Conservation (phyloP, 768 basidiomycete genomes). For the Boletus barrowsii region DNA sequence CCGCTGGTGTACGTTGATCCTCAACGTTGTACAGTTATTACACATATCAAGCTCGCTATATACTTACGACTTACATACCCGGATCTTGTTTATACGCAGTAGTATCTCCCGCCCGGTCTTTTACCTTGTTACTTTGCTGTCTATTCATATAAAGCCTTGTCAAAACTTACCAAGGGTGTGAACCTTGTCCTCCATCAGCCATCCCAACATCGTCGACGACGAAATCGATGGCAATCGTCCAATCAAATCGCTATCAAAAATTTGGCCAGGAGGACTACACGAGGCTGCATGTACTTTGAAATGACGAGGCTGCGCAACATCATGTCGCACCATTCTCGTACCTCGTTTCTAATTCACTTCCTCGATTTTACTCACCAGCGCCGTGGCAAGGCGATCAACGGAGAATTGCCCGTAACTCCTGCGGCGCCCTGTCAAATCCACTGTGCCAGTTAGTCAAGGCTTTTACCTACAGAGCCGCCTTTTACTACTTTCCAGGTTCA, state of each 20-base stretch:
- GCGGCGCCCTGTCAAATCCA: not conserved
- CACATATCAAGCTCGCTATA: conserved; percentile 5
- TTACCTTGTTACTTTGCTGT: too few species aligned
- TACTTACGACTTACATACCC: conserved; percentile 22
- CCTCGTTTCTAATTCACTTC: conserved; percentile 11
- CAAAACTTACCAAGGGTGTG: too few species aligned
- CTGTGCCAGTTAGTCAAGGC: not conserved
- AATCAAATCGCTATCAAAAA: conserved; percentile 5
- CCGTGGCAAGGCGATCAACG: not conserved
- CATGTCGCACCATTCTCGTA: conserved; percentile 1
- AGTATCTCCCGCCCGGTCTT: not conserved
- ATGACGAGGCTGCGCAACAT: conserved; percentile 13
- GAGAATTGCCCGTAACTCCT: not conserved
- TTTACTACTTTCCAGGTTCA: not conserved
- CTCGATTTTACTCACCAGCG: not conserved
- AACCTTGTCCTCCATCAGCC: too few species aligned
- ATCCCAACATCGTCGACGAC: too few species aligned
- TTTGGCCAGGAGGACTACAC: conserved; percentile 23
- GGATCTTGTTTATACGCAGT: conserved; percentile 16
- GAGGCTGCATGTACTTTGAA: conserved; percentile 13
- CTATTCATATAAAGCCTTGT: too few species aligned
- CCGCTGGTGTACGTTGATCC: not conserved
- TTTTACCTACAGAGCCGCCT: not conserved
- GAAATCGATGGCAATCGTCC: not conserved
- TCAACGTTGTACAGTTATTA: conserved; percentile 6